Conservation (phyloP, 192 early-diverging fungal species). For the Thoreauomyces humboldtii region DNA sequence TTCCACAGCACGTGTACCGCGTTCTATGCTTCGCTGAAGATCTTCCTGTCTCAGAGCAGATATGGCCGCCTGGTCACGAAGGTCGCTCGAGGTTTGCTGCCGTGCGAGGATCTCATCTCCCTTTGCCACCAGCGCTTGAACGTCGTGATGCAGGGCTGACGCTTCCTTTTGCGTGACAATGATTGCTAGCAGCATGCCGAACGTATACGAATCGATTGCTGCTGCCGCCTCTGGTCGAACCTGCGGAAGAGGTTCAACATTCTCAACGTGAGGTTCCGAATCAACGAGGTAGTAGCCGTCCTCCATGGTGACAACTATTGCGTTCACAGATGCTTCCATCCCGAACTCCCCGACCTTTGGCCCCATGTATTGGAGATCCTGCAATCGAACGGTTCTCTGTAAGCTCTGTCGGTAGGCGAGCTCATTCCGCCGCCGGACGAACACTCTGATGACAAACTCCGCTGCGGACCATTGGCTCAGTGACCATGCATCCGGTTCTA, state of each 20-base stretch:
- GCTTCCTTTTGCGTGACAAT: slow-evolving; percentile 20
- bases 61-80: background rate
- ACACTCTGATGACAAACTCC: slow-evolving; percentile 5
- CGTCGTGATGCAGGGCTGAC: background rate
- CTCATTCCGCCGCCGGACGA: background rate
- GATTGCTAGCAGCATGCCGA: slow-evolving; percentile 4
- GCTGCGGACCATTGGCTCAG: slow-evolving; percentile 10
- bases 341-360: background rate
- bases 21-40: background rate
- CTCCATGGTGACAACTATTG: slow-evolving; percentile 1
- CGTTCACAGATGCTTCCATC: background rate
- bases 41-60: background rate
- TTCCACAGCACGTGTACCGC: background rate
- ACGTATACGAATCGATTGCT: background rate
- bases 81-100: background rate
- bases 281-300: background rate
- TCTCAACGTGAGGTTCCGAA: too few species aligned
- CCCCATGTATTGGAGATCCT: background rate
- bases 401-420: background rate
- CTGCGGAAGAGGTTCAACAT: background rate
- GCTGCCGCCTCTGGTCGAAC: too few species aligned
- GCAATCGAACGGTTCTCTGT: background rate
- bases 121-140: background rate
- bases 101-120: background rate
- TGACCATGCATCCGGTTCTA: background rate